Evolutionary conservation across 2,329 filamentous ascomycete species (phyloP).

Genomic region (Fusarium sp.): DNA sequence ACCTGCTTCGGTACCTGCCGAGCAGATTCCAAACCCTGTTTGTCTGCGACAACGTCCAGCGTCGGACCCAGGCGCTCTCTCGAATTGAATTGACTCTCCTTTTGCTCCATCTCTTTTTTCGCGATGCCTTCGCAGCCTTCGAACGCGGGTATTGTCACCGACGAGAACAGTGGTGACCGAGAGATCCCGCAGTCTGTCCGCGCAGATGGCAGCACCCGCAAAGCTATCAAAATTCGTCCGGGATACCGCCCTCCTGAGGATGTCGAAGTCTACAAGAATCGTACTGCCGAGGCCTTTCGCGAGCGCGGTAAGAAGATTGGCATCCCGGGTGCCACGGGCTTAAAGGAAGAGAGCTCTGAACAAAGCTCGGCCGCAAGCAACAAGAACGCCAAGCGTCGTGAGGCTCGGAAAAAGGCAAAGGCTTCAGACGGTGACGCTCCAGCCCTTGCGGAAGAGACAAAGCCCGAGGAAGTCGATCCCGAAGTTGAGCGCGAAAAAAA

Average conservation of each 20-base stretch:
- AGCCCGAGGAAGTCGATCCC: conserved; percentile 64
- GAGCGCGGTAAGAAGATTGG: conserved; percentile 70
- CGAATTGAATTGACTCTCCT: not conserved
- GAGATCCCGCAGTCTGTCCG: conserved; percentile 89
- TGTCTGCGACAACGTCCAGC: conserved; percentile 1
- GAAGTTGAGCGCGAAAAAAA: conserved; percentile 91
- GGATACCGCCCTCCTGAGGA: conserved; percentile 96
- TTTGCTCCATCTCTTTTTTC: not conserved
- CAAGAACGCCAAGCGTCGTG: conserved; percentile 85
- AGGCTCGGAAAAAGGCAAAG: conserved; percentile 65
- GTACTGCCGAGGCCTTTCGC: conserved; percentile 85
- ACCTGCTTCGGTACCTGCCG: conserved; percentile 29
- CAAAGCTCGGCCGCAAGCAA: conserved; percentile 65
- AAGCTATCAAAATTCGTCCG: conserved; percentile 91
- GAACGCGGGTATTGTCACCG: conserved; percentile 79
- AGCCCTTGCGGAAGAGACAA: conserved; percentile 25
- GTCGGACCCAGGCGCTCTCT: not conserved
- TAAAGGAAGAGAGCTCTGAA: conserved; percentile 60
- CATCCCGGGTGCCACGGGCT: conserved; percentile 77
- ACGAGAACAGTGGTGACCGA: conserved; percentile 79
- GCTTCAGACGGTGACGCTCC: conserved; percentile 64
- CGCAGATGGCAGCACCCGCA: conserved; percentile 89
- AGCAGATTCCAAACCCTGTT: conserved; percentile 18
- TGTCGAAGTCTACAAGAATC: conserved; percentile 94
- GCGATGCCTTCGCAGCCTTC: conserved; percentile 61